These are phyloP conservation scores for Paramecium biaurelia DNA, from an alignment of 73 alveolate genomes.

Conservation along the genomic window DNA sequence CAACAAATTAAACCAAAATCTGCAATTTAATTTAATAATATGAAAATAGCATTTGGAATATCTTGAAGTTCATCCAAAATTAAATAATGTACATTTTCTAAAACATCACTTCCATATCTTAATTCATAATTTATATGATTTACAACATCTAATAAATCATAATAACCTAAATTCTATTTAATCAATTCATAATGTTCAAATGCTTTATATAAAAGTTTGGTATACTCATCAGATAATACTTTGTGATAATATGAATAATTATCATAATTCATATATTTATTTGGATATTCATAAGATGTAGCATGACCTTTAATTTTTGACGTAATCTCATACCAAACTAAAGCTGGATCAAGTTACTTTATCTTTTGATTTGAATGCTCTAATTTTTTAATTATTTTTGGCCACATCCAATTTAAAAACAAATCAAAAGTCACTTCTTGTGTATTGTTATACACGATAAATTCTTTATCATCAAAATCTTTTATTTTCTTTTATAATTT, in stretches of 20 bases:
- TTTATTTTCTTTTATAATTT: constrained; percentile 62
- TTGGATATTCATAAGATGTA: constrained; percentile 50
- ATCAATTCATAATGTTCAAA: constrained; percentile 76
- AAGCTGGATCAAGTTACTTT: constrained; percentile 35
- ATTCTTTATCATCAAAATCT: constrained; percentile 62
- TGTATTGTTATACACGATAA: neutral
- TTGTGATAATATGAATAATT: neutral
- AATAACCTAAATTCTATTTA: constrained; percentile 71
- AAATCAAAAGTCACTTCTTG: constrained; percentile 59
- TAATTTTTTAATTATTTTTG: neutral
- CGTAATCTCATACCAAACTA: constrained; percentile 85
- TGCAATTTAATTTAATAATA: constrained; percentile 66
- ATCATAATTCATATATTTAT: constrained; percentile 41
- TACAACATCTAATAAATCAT: constrained; percentile 87
- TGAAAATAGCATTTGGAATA: constrained; percentile 74
- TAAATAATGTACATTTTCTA: constrained; percentile 72
- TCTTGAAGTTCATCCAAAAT: constrained; percentile 91
- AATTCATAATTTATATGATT: constrained; percentile 70
- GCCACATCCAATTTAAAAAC: constrained; percentile 54
- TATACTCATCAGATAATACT: constrained; percentile 15
- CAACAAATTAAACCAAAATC: constrained; percentile 77
- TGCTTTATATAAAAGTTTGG: neutral
- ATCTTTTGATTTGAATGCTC: neutral
- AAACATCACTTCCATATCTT: constrained; percentile 29
- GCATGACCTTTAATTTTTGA: constrained; percentile 83